Conservation (phyloP, 2,329 filamentous ascomycete genomes). For the Fusarium udum region DNA sequence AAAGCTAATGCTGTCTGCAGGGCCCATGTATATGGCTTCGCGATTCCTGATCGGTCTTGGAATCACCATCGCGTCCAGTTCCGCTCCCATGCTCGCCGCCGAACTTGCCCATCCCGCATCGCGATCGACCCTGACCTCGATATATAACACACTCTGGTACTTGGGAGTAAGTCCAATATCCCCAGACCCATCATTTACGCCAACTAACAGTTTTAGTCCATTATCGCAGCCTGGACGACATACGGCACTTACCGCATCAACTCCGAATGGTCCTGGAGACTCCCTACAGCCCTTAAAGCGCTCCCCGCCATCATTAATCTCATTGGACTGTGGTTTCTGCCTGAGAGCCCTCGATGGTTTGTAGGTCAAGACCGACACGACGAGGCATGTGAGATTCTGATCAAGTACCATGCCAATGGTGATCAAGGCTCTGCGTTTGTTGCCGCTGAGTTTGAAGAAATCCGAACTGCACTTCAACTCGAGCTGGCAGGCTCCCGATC, state of each 20-base stretch:
- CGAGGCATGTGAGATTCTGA: neutral
- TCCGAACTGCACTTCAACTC: neutral
- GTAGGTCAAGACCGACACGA: neutral
- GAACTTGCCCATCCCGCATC: neutral
- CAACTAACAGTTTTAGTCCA: neutral
- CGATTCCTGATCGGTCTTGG: neutral
- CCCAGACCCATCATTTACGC: too few relatives aligned
- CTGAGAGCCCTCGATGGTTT: neutral
- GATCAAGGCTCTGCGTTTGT: neutral
- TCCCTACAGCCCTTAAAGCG: neutral
- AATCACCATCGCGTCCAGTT: neutral
- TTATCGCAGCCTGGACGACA: neutral
- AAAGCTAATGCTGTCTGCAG: neutral
- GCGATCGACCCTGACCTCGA: neutral
- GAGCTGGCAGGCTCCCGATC: neutral
- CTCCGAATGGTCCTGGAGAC: neutral
- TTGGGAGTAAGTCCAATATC: neutral
- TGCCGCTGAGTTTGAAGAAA: neutral
- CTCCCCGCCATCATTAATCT: neutral
- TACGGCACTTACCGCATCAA: neutral
- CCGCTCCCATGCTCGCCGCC: neutral
- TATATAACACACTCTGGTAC: neutral
- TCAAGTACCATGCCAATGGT: neutral
- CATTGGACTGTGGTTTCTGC: neutral
- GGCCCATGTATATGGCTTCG: neutral